A percentile compares a stretch with the other conserved stretches of the same genome.
Evolutionary conservation across 345 rosid genomes (phyloP).

Genomic region (Leavenworthia alabamica): DNA sequence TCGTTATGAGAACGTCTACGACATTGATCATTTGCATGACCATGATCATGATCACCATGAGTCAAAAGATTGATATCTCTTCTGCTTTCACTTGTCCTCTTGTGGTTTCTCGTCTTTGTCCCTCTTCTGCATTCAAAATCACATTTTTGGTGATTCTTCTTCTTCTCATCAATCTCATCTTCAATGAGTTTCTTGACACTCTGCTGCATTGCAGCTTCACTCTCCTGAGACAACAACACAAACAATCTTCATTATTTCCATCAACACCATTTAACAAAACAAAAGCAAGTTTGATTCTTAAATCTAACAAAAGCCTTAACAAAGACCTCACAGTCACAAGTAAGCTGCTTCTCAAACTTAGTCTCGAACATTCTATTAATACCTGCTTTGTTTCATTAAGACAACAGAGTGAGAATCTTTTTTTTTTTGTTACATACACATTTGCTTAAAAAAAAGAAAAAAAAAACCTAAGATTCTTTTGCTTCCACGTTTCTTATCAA

Average conservation of each 20-base stretch:
- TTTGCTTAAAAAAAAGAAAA: no score
- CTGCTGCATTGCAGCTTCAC: slow-evolving; percentile 32
- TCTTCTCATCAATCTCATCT: slow-evolving; percentile 61
- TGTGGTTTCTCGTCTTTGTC: slow-evolving; percentile 33
- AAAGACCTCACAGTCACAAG: slow-evolving; percentile 24
- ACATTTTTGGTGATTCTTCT: slow-evolving; percentile 18
- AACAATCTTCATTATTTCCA: background rate
- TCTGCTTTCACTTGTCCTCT: no score
- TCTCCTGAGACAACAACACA: slow-evolving; percentile 40
- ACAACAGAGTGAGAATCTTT: slow-evolving; percentile 37
- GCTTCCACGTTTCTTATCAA: slow-evolving; percentile 51
- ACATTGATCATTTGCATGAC: slow-evolving; percentile 42
- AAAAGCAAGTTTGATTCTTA: no score
- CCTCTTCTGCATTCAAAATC: slow-evolving; percentile 35
- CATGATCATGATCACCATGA: slow-evolving; percentile 33
- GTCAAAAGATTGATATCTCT: slow-evolving; percentile 39
- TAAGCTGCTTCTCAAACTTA: slow-evolving; percentile 32
- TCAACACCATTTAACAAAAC: background rate
- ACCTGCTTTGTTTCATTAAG: slow-evolving; percentile 18
- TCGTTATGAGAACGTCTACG: slow-evolving; percentile 43
- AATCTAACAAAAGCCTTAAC: slow-evolving; percentile 33
- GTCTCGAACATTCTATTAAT: slow-evolving; percentile 20
- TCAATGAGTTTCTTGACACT: slow-evolving; percentile 85
- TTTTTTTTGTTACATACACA: background rate
- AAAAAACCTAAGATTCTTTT: slow-evolving; percentile 27